phyloP scores from a whole-genome alignment of 805 yeast species.

The Starmerella sirachaensis region DNA sequence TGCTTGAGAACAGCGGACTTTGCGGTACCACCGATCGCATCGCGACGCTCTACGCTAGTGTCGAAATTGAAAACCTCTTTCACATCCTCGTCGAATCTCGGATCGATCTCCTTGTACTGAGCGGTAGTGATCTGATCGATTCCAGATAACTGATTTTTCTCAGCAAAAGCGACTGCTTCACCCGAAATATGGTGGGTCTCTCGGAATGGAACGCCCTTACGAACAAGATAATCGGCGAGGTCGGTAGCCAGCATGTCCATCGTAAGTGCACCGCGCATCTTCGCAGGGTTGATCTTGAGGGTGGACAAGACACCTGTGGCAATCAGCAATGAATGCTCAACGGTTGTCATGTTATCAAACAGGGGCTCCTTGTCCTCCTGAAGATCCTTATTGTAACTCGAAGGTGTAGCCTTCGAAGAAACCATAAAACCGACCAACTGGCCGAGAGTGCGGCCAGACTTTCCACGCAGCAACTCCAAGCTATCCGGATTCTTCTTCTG shows the following conservation, averaged over 20 bases:
- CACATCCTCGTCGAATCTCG: constrained; percentile 71
- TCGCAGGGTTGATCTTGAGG: constrained; percentile 53
- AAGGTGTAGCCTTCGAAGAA: constrained; percentile 94
- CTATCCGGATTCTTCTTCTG: constrained; percentile 98
- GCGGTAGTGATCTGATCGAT: constrained; percentile 71
- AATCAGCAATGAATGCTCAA: constrained; percentile 84
- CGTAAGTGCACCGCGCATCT: constrained; percentile 79
- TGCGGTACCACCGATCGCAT: constrained; percentile 96
- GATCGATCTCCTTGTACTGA: constrained; percentile 70
- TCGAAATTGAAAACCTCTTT: constrained; percentile 82
- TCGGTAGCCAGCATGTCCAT: constrained; percentile 99
- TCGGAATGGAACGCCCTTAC: constrained; percentile 97
- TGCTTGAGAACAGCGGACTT: constrained; percentile 77
- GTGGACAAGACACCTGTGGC: constrained; percentile 96
- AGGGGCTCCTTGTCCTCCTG: constrained; percentile 99
- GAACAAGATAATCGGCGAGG: constrained; percentile 90
- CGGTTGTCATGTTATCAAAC: constrained; percentile 79
- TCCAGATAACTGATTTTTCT: constrained; percentile 61
- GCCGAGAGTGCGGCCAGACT: constrained; percentile 95
- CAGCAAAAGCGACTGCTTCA: constrained; percentile 88
- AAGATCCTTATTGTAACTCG: constrained; percentile 95
- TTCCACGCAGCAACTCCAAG: constrained; percentile 87
- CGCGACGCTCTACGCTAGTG: constrained; percentile 88
- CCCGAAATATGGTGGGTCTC: constrained; percentile 99
- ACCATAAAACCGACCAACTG: constrained; percentile 89